Evolutionary conservation across 768 basidiomycete genomes (phyloP).

Genomic region (Naganishia friedmannii): DNA sequence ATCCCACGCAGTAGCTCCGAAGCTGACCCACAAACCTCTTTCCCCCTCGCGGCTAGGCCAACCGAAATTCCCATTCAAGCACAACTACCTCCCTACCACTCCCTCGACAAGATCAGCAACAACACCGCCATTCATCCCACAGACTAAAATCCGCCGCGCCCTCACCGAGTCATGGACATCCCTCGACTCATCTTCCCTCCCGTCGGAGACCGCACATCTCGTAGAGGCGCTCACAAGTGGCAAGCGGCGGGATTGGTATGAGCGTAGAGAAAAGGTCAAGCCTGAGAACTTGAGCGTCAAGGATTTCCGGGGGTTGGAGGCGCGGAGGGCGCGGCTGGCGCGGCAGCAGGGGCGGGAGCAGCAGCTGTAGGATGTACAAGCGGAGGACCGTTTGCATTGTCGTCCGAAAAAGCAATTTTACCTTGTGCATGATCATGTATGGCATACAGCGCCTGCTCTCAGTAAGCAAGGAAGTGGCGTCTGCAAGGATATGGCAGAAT

Average conservation of each 20-base stretch:
- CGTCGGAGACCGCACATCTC: slow-evolving; percentile 7
- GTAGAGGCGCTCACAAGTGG: slow-evolving; percentile 11
- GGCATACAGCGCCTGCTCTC: no score
- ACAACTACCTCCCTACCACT: neutral
- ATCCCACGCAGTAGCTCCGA: no score
- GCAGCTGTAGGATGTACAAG: slow-evolving; percentile 1
- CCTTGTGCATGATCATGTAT: no score
- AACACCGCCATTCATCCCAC: neutral
- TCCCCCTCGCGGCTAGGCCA: slow-evolving; percentile 14
- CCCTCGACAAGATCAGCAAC: neutral
- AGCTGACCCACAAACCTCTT: neutral
- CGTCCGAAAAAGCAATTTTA: neutral
- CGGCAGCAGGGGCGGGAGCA: neutral
- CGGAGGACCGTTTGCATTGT: no score
- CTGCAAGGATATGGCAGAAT: no score
- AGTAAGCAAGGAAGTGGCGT: no score
- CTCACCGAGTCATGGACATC: slow-evolving; percentile 23
- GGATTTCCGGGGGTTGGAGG: slow-evolving; percentile 4
- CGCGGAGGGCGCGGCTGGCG: neutral
- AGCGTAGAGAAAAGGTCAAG: slow-evolving; percentile 13
- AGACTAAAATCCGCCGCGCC: slow-evolving; percentile 12
- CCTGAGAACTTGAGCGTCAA: slow-evolving; percentile 7
- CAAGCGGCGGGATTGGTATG: neutral
- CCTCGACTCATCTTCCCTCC: slow-evolving; percentile 11
- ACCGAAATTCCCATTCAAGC: slow-evolving; percentile 30